phyloP scores from a whole-genome alignment of 352 stramenopile genomes.

The Pythium aquatile region DNA sequence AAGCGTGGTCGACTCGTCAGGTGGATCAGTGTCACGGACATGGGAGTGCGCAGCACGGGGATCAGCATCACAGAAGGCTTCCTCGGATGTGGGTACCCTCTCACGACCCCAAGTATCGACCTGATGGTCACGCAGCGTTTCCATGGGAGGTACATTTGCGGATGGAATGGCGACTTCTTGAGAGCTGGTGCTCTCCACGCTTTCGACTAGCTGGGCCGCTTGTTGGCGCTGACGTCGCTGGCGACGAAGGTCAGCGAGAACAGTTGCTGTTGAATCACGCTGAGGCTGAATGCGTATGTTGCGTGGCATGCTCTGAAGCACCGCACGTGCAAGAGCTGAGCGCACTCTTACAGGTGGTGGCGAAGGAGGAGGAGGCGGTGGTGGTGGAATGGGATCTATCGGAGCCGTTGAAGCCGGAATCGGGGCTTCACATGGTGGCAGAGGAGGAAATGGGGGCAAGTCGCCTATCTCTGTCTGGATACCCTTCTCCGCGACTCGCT shows the following conservation, averaged over 20 bases:
- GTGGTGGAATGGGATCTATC: neutral
- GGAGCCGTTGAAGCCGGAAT: neutral
- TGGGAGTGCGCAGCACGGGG: too few relatives aligned
- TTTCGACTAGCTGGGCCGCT: neutral
- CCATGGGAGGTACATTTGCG: neutral
- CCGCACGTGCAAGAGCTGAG: slow-evolving; percentile 5
- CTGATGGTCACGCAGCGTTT: neutral
- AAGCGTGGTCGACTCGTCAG: too few relatives aligned
- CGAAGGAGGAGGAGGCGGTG: slow-evolving; percentile 1
- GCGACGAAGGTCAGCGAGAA: slow-evolving; percentile 22
- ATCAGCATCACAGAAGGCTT: neutral
- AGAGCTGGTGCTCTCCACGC: neutral
- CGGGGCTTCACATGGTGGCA: neutral
- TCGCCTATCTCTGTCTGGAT: slow-evolving; percentile 27
- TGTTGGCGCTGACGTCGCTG: slow-evolving; percentile 16
- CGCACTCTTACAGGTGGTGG: slow-evolving; percentile 1
- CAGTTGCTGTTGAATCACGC: neutral
- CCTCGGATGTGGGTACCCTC: neutral
- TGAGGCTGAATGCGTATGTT: neutral
- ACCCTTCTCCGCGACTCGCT: slow-evolving; percentile 24
- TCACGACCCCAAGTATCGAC: too few relatives aligned
- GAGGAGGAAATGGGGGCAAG: neutral
- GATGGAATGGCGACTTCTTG: neutral
- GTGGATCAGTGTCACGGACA: neutral
- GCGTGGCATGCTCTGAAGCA: neutral